These are phyloP conservation scores for Phaeosphaeria sp. DNA, from an alignment of 2,329 filamentous ascomycete species.

Conservation along the genomic window DNA sequence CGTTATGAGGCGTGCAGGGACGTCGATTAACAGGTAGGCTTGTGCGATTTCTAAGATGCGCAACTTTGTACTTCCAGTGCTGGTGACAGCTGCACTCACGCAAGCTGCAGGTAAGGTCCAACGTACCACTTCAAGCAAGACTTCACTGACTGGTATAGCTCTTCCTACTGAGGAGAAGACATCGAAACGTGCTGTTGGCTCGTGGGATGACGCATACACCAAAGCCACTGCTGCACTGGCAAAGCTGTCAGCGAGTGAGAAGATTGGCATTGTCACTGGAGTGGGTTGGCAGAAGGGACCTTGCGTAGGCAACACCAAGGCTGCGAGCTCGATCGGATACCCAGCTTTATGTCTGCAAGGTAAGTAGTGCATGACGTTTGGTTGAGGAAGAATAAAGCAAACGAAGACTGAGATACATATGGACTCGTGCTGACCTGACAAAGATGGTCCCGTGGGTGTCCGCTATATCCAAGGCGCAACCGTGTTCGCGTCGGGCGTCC, in stretches of 20 bases:
- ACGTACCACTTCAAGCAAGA: not conserved
- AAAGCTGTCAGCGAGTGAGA: constrained; percentile 49
- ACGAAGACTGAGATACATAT: not conserved
- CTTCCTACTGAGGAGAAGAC: constrained; percentile 21
- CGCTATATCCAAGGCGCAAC: constrained; percentile 47
- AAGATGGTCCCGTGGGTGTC: constrained; percentile 49
- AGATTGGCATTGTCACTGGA: constrained; percentile 49
- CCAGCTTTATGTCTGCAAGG: constrained; percentile 50
- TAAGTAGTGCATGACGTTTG: constrained; percentile 13
- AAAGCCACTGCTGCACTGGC: constrained; percentile 50
- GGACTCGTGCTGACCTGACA: constrained; percentile 7
- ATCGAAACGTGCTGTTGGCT: constrained; percentile 33
- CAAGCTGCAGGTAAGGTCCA: constrained; percentile 27
- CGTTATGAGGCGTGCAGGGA: constrained; percentile 1
- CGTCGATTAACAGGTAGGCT: not conserved
- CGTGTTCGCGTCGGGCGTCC: constrained; percentile 49
- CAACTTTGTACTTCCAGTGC: constrained; percentile 26
- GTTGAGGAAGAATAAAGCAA: not conserved
- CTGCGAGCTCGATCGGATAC: constrained; percentile 43
- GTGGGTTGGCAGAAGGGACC: constrained; percentile 42
- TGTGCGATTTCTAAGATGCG: constrained; percentile 28
- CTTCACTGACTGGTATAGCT: constrained; percentile 12
- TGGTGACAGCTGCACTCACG: constrained; percentile 29
- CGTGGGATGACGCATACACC: constrained; percentile 49
- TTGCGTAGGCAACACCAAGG: constrained; percentile 47